phyloP scores from a whole-genome alignment of 225 moss, liverwort and hornwort genomes.

The Sphagnum tenellum region DNA sequence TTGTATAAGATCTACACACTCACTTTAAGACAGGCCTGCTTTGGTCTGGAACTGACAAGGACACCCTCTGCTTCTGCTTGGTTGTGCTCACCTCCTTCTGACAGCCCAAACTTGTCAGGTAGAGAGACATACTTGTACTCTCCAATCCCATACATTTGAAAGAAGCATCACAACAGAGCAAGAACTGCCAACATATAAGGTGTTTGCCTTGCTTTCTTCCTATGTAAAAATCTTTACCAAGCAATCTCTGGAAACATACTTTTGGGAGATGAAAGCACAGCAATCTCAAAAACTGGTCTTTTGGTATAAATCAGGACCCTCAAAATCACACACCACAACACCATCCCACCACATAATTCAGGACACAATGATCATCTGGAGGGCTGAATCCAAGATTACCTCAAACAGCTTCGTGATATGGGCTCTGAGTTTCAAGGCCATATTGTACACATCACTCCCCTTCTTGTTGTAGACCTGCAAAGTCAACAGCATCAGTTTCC shows the following conservation, averaged over 20 bases:
- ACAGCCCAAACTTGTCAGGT: constrained; percentile 1
- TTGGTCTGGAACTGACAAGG: not conserved
- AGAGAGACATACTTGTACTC: not conserved
- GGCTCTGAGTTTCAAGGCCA: constrained; percentile 37
- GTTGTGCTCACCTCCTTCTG: constrained; percentile 3
- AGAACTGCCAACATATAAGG: too few species aligned
- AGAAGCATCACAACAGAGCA: too few species aligned
- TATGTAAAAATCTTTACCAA: too few species aligned
- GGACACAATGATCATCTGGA: too few species aligned
- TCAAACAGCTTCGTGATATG: constrained; percentile 34
- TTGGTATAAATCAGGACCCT: too few species aligned
- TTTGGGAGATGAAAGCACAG: too few species aligned
- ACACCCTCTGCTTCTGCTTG: not conserved
- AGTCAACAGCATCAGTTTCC: not conserved
- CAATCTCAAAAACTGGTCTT: too few species aligned
- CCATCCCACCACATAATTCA: not conserved
- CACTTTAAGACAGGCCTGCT: constrained; percentile 21
- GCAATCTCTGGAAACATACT: too few species aligned
- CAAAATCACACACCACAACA: not conserved
- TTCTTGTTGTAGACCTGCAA: constrained; percentile 39
- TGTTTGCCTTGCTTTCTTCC: too few species aligned
- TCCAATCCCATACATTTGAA: too few species aligned
- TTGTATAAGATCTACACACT: not conserved
- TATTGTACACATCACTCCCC: constrained; percentile 35
- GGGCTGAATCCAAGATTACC: constrained; percentile 8